These are phyloP conservation scores for Blastocystis sp. DNA, from an alignment of 352 stramenopile genomes.

Conservation along the genomic window DNA sequence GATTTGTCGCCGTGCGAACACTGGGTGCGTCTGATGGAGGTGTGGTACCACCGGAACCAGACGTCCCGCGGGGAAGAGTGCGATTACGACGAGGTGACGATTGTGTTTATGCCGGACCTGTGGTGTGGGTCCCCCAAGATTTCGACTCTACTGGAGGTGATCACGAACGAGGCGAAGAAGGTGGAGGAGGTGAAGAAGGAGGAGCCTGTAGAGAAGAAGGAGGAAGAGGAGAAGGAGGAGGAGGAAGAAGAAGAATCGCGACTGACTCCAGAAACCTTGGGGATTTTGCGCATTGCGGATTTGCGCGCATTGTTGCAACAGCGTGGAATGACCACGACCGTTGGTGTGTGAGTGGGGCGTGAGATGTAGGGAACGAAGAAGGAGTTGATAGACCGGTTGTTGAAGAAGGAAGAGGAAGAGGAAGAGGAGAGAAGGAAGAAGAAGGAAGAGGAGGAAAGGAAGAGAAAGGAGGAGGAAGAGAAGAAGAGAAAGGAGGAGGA, in stretches of 20 bases:
- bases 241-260: conserved; percentile 8
- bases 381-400: conserved; percentile 33
- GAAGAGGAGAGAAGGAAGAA: background rate
- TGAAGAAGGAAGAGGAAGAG: background rate
- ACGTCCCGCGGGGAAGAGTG: conserved; percentile 43
- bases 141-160: background rate
- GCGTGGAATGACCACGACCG: background rate
- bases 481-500: background rate
- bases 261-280: background rate
- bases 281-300: background rate
- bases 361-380: conserved; percentile 62
- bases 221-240: conserved; percentile 1
- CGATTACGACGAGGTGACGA: conserved; percentile 55
- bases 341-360: background rate
- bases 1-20: conserved; percentile 37
- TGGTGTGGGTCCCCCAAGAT: background rate
- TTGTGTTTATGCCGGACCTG: conserved; percentile 55
- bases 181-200: conserved; percentile 16
- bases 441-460: background rate
- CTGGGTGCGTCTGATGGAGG: conserved; percentile 66
- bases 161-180: background rate
- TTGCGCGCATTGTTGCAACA: conserved; percentile 10
- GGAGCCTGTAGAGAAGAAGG: background rate
- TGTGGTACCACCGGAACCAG: conserved; percentile 56
- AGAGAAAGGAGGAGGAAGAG: conserved; percentile 8